These are phyloP conservation scores for Cladosporium sp. DNA, from an alignment of 2,329 filamentous ascomycete genomes.

Conservation along the genomic window DNA sequence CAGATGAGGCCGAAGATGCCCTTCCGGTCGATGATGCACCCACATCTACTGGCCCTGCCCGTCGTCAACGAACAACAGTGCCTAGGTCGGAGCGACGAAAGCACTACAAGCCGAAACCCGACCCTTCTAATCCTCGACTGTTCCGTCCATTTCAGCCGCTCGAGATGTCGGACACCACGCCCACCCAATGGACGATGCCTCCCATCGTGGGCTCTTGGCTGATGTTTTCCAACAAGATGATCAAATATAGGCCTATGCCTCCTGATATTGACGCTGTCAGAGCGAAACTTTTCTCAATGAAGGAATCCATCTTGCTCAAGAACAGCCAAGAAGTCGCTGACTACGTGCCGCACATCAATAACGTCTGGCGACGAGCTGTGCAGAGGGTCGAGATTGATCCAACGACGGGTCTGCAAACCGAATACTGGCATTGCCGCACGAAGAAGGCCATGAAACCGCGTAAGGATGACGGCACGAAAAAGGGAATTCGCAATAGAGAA, in stretches of 20 bases:
- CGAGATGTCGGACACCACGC: background rate
- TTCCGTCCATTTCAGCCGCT: background rate
- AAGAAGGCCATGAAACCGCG: background rate
- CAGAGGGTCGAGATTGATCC: background rate
- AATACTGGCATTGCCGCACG: constrained; percentile 22
- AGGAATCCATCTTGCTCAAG: constrained; percentile 18
- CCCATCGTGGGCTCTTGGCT: constrained; percentile 21
- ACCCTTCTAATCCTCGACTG: background rate
- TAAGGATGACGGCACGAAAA: background rate
- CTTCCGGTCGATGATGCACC: background rate
- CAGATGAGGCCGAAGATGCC: background rate
- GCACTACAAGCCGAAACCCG: background rate
- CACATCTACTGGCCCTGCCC: background rate
- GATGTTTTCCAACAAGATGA: constrained; percentile 21
- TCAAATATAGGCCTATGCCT: constrained; percentile 22
- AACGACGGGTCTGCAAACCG: constrained; percentile 17
- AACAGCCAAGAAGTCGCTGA: constrained; percentile 24
- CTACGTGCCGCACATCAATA: constrained; percentile 24
- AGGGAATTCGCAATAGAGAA: background rate
- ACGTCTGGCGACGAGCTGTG: constrained; percentile 18
- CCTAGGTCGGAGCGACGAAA: constrained; percentile 1
- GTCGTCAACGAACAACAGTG: background rate
- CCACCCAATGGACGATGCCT: constrained; percentile 13
- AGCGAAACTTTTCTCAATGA: constrained; percentile 20
- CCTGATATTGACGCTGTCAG: constrained; percentile 19